These are phyloP conservation scores for Trichosporon sp. DNA, from an alignment of 1,284 basidiomycete species.

Conservation along the genomic window DNA sequence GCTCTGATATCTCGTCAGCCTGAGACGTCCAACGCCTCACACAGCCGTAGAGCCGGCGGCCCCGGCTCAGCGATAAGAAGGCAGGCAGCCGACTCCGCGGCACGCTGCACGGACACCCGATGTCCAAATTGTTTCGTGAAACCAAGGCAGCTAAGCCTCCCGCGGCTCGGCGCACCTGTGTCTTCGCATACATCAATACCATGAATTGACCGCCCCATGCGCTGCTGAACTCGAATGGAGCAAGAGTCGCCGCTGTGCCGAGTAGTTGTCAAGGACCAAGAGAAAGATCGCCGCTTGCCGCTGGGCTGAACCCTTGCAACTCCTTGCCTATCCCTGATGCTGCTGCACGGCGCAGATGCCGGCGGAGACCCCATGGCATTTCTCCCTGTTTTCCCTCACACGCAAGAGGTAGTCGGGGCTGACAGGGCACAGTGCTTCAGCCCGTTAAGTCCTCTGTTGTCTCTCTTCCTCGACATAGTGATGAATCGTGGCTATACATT, in stretches of 20 bases:
- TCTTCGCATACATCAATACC: background rate
- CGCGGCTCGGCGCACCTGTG: background rate
- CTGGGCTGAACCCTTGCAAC: background rate
- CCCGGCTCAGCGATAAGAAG: background rate
- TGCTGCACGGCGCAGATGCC: background rate
- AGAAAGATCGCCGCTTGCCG: background rate
- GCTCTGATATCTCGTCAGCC: background rate
- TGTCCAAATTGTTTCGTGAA: background rate
- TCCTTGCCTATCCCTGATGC: background rate
- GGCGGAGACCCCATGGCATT: background rate
- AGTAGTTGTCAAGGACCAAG: background rate
- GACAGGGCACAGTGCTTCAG: too few relatives aligned
- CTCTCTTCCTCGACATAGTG: too few relatives aligned
- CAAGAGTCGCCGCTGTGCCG: background rate
- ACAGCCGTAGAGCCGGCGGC: background rate
- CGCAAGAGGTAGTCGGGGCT: too few relatives aligned
- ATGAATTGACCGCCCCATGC: background rate
- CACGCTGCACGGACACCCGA: background rate
- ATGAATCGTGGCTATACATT: slow-evolving; percentile 1
- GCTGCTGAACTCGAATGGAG: background rate
- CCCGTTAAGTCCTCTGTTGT: too few relatives aligned
- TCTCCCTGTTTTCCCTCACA: too few relatives aligned
- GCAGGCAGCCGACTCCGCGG: background rate
- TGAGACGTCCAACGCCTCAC: background rate
- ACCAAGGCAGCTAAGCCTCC: background rate